Evolutionary conservation across 192 early-diverging fungal species (phyloP).

Genomic region (Coemansia furcata): DNA sequence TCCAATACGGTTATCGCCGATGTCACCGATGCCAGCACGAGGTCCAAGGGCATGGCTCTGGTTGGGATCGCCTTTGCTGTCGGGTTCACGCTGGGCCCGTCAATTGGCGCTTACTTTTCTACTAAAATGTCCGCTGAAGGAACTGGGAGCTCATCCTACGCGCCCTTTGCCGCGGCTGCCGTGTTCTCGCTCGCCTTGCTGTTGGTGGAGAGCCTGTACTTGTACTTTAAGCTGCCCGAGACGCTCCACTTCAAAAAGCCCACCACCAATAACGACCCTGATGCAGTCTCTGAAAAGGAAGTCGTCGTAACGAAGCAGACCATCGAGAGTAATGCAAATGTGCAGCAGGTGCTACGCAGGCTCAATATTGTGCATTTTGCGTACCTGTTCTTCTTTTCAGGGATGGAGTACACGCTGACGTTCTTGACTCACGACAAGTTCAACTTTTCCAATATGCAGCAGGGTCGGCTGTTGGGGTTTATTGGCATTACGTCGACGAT

Average conservation of each 20-base stretch:
- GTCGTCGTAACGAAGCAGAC: background rate
- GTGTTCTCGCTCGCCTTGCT: slow-evolving; percentile 83
- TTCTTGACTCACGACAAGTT: slow-evolving; percentile 95
- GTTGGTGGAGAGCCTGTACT: slow-evolving; percentile 74
- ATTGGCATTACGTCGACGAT: slow-evolving; percentile 85
- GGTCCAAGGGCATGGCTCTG: slow-evolving; percentile 83
- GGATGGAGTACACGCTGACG: slow-evolving; percentile 98
- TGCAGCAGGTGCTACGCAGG: slow-evolving; percentile 27
- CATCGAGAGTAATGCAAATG: background rate
- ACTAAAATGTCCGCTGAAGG: background rate
- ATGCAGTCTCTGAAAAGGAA: background rate
- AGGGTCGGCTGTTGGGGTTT: slow-evolving; percentile 83
- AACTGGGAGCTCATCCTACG: slow-evolving; percentile 10
- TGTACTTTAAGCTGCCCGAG: slow-evolving; percentile 77
- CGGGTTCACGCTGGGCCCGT: slow-evolving; percentile 94
- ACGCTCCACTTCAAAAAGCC: slow-evolving; percentile 48
- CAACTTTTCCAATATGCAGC: slow-evolving; percentile 78
- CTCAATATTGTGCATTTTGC: slow-evolving; percentile 79
- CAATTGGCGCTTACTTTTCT: slow-evolving; percentile 76
- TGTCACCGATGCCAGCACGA: slow-evolving; percentile 71
- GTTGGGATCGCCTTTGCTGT: slow-evolving; percentile 97
- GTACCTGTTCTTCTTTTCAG: slow-evolving; percentile 90
- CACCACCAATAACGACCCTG: background rate
- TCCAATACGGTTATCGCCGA: slow-evolving; percentile 95
- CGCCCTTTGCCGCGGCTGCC: slow-evolving; percentile 87